Percentiles rank a stretch among this genome's conserved stretches.
Evolutionary conservation across 768 basidiomycete species (phyloP).

Genomic region (Podaxis mareebaensis): DNA sequence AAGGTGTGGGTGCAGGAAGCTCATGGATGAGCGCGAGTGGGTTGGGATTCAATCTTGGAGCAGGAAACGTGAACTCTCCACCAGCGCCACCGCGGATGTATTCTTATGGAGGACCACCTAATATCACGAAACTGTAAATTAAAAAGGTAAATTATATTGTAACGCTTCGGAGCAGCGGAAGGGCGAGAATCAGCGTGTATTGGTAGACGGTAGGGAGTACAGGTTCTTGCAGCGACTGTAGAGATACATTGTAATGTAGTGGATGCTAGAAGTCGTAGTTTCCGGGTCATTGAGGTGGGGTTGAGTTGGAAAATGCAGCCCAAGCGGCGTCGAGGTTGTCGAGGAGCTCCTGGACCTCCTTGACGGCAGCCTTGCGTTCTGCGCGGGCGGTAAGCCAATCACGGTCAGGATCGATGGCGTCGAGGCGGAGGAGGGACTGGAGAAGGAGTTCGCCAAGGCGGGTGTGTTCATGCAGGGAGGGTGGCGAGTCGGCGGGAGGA

Average conservation of each 20-base stretch:
- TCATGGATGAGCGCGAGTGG: conserved; percentile 16
- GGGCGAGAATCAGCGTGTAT: not conserved
- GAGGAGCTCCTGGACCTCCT: conserved; percentile 78
- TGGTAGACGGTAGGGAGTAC: not conserved
- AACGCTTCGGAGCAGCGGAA: not conserved
- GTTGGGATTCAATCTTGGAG: not conserved
- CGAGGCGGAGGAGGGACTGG: conserved; percentile 84
- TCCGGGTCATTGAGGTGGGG: conserved; percentile 34
- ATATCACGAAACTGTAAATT: conserved; percentile 21
- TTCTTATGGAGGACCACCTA: conserved; percentile 14
- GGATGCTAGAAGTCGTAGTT: not conserved
- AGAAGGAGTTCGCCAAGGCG: conserved; percentile 81
- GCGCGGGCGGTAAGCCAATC: conserved; percentile 79
- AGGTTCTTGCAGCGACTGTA: not conserved
- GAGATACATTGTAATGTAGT: not conserved
- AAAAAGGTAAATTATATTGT: not conserved
- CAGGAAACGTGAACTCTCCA: conserved; percentile 3
- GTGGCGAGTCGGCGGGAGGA: conserved; percentile 21
- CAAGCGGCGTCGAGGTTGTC: conserved; percentile 79
- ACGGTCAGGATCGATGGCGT: conserved; percentile 72
- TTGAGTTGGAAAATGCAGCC: conserved; percentile 28
- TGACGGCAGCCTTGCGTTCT: conserved; percentile 85
- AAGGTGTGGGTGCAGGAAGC: conserved; percentile 21
- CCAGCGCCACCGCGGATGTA: conserved; percentile 17
- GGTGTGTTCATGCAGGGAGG: conserved; percentile 35